Evolutionary conservation across 116 monocot species (phyloP), one percentile per base, ranked within the genome.

Genomic region (Cymodocea nodosa): DNA sequence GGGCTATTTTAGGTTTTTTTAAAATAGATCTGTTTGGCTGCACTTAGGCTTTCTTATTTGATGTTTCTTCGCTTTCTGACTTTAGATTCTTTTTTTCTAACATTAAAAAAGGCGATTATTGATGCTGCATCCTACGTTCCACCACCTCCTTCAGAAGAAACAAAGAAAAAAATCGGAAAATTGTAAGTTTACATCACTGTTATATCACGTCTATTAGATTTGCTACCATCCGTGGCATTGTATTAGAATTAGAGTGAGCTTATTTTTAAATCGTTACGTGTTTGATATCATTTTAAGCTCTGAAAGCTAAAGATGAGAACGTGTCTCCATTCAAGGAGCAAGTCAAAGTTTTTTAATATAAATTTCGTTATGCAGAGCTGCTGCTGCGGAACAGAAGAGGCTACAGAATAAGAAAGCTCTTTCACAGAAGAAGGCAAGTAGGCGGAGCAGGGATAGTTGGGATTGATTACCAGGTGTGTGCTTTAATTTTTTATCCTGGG

Each of bases 71-170:
- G 30, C 30, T 30, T 30, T 30, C 20, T 15, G 4, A 35, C 62
- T 50, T 62, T 30, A 30, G 30, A 19, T 18, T 57, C 9, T 20
- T 72, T 59, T 68, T 61, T n/a, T 74, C 2, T 60, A 44, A 13
- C 0, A 40, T n/a, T 7, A 66, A 5, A 59, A 75, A 50, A 93
- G 90, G 83, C 80, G 51, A 90, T 95, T 62, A 83, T 95, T 71
- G 90, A 89, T 83, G 87, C 87, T 54, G 94, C 94, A 51, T 80
- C 90, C 19, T 95, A 95, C 70, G 87, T 95, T 35, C 90, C 90
- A n/a, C 90, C 90, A 25, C 94, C 94, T 48, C 94, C 94, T 72
- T 84, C 90, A 54, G 94, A 90, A 72, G 90, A 95, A 52, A 87
- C 87, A 75, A 94, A 94, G 87, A 94, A 94, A 68, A 85, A 53